Evolutionary conservation across 208 protist species (phyloP), one percentile per base, ranked within the genome.

Genomic region (Wallacemonas sp.): DNA sequence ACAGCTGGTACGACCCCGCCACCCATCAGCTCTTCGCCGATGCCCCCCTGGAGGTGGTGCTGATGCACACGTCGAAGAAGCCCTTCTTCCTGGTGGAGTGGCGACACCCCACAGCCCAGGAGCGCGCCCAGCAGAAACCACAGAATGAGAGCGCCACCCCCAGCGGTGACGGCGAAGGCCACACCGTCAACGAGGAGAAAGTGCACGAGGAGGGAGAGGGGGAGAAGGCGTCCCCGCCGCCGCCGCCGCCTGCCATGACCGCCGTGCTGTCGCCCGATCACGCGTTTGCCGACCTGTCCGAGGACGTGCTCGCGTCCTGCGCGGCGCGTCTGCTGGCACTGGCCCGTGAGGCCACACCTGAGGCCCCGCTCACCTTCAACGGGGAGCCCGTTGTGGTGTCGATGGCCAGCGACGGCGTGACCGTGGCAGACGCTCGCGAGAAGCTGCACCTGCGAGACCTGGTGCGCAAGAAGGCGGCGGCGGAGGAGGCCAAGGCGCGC

Each of bases 71-170:
- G 4, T 95, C 90, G 25, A 55, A 82, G 14, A 89, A 84, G 52
- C 90, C 90, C 16, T 95, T 86, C 64, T 95, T 93, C 64, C 75
- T 95, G 57, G 52, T 95, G 20, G 86, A 95, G 68, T 93, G 72
- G 62, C 77, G 84, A 39, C 78, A 81, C 49, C 84, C 81, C 1
- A 81, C 76, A 2, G 11, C 25, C 4, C 70, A 82, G 29, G 78
- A 91, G 33, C 31, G 26, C 10, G 52, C 31, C 7, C 31, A 62
- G 45, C 48, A 67, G n/a, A 70, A 61, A 32, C 65, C 72, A 33
- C 65, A 78, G 14, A 49, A 45, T 1, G 32, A 25, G 8, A 25
- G 22, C 29, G 55, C 65, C 50, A 14, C 16, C 11, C 12, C n/a
- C 14, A 48, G 23, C 48, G 18, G 48, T 12, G 25, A n/a, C 12